Base-by-base conservation (phyloP, 441 rosid species). In the Euphorbia corollata region DNA sequence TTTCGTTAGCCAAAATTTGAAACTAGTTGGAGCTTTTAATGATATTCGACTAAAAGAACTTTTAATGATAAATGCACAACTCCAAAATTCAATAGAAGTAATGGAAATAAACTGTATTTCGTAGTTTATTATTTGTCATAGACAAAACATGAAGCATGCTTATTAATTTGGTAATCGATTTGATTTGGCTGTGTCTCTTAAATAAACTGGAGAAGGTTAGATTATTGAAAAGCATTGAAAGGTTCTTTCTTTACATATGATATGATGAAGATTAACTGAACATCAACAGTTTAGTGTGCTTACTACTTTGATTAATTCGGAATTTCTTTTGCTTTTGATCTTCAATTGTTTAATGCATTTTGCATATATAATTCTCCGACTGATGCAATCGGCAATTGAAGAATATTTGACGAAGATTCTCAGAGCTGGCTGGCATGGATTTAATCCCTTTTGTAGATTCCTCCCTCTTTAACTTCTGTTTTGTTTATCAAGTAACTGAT, bases 361-460 rank as follows among this genome's bases (percentile, higher is more conserved):
- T 50, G 59, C 30, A 65, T 20, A n/a, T 34, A 19, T 18, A 50
- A 22, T 19, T 45, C 51, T 41, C 64, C 11, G 24, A 51, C 18
- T 0, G 59, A 13, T 38, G 63, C 55, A 68, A 2, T 12, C 18
- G 66, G 69, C 64, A 74, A 68, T 64, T 38, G 75, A 54, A 77
- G 74, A 78, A 68, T 63, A 81, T 73, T 68, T 69, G 18, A 59
- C 32, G 57, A 73, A 67, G 85, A 78, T 81, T 64, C 59, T 65
- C 73, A 27, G 32, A 4, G 2, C 32, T 27, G 32, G 32, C 32
- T 27, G 32, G 32, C 4, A 27, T 27, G 32, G 32, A 27, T 27
- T 1, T 1, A 27, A 4, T 27, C 32, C 75, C 74, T 80, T 79
- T 79, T 71, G 38, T 53, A 72, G 53, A 76, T 77, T 71, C 63